Evolutionary conservation across 345 rosid species (phyloP).

Genomic region (Gossypium australe): DNA sequence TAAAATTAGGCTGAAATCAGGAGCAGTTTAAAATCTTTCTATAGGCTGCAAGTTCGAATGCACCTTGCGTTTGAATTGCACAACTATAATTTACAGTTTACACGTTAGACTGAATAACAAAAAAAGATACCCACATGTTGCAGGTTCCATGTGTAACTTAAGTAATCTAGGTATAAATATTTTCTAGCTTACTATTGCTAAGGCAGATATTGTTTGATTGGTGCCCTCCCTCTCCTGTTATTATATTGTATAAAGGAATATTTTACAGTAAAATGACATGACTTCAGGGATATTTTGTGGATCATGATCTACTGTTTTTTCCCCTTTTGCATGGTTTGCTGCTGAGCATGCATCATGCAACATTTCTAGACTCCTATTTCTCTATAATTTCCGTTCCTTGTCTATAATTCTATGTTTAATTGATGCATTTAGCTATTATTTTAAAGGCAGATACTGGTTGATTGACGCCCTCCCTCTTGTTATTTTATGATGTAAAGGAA

Average conservation of each 20-base stretch:
- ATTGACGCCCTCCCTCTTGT: neutral
- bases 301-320: neutral
- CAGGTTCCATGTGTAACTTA: neutral
- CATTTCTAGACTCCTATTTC: neutral
- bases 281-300: neutral
- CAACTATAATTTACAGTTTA: neutral
- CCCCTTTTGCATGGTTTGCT: neutral
- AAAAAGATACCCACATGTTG: neutral
- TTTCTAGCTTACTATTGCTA: neutral
- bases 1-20: neutral
- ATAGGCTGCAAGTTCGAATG: neutral
- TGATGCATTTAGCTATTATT: neutral
- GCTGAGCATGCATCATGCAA: neutral
- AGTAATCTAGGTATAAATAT: neutral
- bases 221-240: neutral
- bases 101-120: neutral
- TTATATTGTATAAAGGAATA: neutral
- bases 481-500: neutral
- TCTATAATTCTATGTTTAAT: too few species aligned
- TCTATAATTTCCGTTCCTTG: neutral
- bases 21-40: neutral
- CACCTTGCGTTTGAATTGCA: neutral
- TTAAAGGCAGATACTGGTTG: neutral
- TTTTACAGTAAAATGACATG: neutral
- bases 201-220: neutral